Evolutionary conservation across 1,284 basidiomycete genomes (phyloP).

Genomic region (Coniferiporia sulphurascens): DNA sequence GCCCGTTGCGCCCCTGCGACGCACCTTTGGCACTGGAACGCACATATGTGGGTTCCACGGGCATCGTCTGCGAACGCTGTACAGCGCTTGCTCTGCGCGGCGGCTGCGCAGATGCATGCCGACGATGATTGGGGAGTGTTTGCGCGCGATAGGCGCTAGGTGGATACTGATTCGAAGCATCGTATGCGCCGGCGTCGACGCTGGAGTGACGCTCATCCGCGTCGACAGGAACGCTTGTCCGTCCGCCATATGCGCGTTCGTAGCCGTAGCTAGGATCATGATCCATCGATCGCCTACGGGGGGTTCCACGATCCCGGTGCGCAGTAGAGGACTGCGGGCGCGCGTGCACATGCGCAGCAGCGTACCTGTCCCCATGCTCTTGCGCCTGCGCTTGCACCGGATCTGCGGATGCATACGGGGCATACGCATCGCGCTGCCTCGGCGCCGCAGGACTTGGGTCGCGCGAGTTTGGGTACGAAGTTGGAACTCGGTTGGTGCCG

Average conservation of each 20-base stretch:
- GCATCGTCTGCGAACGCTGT: conserved; percentile 13
- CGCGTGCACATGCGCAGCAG: not conserved
- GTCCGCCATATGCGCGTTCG: conserved; percentile 8
- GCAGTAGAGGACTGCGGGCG: not conserved
- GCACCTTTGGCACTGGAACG: not conserved
- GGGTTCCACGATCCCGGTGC: not conserved
- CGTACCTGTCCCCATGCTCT: not conserved
- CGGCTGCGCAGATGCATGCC: not conserved
- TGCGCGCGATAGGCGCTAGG: not conserved
- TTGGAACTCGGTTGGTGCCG: not conserved
- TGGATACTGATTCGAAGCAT: not conserved
- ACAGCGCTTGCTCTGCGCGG: not conserved
- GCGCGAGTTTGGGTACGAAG: not conserved
- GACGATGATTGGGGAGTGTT: conserved; percentile 2
- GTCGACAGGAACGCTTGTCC: conserved; percentile 10
- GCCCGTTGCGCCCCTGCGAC: not conserved
- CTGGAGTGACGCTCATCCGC: not conserved
- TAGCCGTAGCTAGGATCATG: not conserved
- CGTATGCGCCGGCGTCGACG: not conserved
- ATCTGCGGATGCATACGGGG: not conserved
- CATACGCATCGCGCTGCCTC: not conserved
- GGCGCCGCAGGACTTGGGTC: conserved; percentile 2
- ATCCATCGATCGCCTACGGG: not conserved
- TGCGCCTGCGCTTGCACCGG: not conserved
- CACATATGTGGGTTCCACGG: not conserved